Conservation (phyloP, 495 filamentous ascomycete species). For the Elasticomyces elasticus region DNA sequence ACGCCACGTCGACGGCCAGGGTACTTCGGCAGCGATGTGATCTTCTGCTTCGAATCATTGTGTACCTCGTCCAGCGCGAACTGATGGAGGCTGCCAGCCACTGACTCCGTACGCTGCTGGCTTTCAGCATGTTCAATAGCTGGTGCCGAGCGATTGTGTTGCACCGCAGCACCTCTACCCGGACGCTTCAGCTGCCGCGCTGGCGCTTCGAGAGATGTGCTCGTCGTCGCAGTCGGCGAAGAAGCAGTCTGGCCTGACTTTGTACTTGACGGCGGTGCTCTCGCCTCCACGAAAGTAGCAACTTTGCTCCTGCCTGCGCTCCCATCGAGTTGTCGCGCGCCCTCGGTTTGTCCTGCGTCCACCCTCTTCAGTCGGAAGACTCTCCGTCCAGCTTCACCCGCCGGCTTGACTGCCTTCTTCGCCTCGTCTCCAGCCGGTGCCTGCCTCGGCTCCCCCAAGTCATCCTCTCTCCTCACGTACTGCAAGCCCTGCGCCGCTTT, state of each 20-base stretch:
- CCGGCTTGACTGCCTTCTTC: background rate
- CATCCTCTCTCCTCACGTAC: background rate
- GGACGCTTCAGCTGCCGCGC: slow-evolving; percentile 7
- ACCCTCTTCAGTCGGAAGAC: background rate
- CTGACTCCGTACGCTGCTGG: background rate
- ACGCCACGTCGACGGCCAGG: slow-evolving; percentile 11
- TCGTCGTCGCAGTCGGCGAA: background rate
- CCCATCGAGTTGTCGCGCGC: background rate
- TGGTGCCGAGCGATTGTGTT: background rate
- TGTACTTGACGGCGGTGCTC: background rate
- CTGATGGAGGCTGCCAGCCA: slow-evolving; percentile 3
- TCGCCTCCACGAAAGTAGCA: slow-evolving; percentile 2
- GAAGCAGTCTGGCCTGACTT: background rate
- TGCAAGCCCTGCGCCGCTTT: background rate
- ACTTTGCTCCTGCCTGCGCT: background rate
- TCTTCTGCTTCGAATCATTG: background rate
- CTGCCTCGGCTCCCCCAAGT: background rate
- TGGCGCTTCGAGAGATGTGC: background rate
- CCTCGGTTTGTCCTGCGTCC: background rate
- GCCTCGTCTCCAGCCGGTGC: background rate
- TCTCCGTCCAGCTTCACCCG: background rate
- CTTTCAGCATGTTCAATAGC: background rate
- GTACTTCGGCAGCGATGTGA: slow-evolving; percentile 13
- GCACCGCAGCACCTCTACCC: slow-evolving; percentile 1
- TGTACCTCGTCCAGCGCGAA: slow-evolving; percentile 5